Evolutionary conservation across 352 stramenopile genomes (phyloP).

Genomic region (Elongisporangium prolatum): DNA sequence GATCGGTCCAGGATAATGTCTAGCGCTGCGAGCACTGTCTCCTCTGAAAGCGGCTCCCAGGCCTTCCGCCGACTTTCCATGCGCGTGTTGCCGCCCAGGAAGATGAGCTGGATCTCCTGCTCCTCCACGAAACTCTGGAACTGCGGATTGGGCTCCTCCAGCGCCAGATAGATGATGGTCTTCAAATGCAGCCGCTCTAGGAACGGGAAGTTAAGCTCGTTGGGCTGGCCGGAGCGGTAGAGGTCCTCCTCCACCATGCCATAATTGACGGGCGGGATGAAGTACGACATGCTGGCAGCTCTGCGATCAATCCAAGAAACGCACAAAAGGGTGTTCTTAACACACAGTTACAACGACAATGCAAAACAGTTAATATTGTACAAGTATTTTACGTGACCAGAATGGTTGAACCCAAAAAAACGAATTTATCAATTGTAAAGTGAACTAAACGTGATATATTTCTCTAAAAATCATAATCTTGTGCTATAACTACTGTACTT

Average conservation of each 20-base stretch:
- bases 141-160: constrained; percentile 87
- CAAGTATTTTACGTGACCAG: neutral
- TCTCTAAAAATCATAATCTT: neutral
- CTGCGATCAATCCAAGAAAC: neutral
- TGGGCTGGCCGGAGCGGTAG: constrained; percentile 87
- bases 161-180: constrained; percentile 90
- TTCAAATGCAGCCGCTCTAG: constrained; percentile 87
- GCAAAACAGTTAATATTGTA: neutral
- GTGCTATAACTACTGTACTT: neutral
- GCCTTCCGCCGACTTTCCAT: constrained; percentile 85
- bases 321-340: neutral
- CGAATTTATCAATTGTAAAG: neutral
- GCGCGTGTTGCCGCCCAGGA: constrained; percentile 84
- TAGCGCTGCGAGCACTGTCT: constrained; percentile 88
- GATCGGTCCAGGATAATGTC: constrained; percentile 86
- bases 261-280: constrained; percentile 92
- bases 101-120: constrained; percentile 87
- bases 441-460: neutral
- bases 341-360: neutral
- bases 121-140: constrained; percentile 89
- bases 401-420: neutral
- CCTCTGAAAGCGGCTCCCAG: constrained; percentile 83
- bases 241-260: constrained; percentile 91
- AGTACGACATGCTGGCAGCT: constrained; percentile 70
- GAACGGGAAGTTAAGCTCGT: constrained; percentile 92